Percentiles rank a stretch among this genome's conserved stretches.
Evolutionary conservation across 768 basidiomycete genomes (phyloP).

Genomic region (Mycena rosella): DNA sequence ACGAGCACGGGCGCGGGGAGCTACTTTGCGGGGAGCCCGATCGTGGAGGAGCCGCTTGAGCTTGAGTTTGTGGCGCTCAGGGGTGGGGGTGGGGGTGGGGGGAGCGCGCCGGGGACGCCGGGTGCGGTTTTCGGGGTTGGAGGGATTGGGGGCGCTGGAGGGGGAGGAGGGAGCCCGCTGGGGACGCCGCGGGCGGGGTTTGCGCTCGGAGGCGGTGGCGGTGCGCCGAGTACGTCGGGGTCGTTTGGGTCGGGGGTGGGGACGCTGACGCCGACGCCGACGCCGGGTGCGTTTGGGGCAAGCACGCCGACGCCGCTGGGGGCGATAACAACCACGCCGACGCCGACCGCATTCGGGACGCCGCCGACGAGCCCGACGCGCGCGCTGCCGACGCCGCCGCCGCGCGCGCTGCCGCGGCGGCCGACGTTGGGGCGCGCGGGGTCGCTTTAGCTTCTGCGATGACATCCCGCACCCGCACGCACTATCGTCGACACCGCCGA

Average conservation of each 20-base stretch:
- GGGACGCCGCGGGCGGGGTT: constrained; percentile 11
- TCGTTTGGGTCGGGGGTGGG: neutral
- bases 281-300: neutral
- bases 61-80: too few relatives aligned
- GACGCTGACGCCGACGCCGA: neutral
- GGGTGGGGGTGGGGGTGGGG: too few relatives aligned
- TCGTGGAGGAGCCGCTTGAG: too few relatives aligned
- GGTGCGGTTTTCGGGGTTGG: neutral
- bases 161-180: constrained; percentile 12
- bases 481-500: too few relatives aligned
- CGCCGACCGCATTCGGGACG: neutral
- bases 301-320: neutral
- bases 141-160: neutral
- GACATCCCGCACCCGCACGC: too few relatives aligned
- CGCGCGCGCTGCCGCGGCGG: constrained; percentile 3
- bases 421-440: neutral
- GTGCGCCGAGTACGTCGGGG: neutral
- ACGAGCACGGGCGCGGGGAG: too few relatives aligned
- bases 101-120: constrained; percentile 1
- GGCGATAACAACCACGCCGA: neutral
- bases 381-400: neutral
- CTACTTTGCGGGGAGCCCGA: too few relatives aligned
- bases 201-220: neutral
- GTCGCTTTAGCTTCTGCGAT: neutral
- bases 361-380: neutral